A percentile compares a stretch with the other conserved stretches of the same genome.
Conservation (phyloP, 306 rosid genomes). For the Cucurbita argyrosperma region DNA sequence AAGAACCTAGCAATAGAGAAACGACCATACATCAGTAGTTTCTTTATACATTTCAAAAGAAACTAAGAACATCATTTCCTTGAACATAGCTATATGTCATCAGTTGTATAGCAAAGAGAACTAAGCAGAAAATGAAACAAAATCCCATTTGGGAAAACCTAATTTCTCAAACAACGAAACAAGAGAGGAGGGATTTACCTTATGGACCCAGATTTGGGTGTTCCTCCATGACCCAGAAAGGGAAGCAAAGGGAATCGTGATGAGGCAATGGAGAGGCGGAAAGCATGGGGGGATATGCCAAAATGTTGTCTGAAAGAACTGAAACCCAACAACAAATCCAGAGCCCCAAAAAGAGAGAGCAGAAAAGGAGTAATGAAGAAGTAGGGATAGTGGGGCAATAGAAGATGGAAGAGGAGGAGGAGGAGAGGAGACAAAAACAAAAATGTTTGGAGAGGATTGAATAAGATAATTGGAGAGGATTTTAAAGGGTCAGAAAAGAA, state of each 20-base stretch:
- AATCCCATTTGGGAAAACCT: background rate
- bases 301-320: conserved; percentile 20
- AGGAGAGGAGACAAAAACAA: conserved; percentile 24
- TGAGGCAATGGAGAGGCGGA: conserved; percentile 31
- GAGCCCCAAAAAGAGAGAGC: conserved; percentile 28
- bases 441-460: conserved; percentile 12
- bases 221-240: conserved; percentile 43
- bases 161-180: conserved; percentile 21
- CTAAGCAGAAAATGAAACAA: background rate
- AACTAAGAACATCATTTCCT: background rate
- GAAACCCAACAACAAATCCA: conserved; percentile 42
- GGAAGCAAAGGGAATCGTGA: conserved; percentile 28
- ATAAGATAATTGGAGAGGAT: conserved; percentile 10
- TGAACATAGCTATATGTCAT: background rate
- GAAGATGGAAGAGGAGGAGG: conserved; percentile 3
- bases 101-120: background rate
- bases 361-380: conserved; percentile 30
- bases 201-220: conserved; percentile 35
- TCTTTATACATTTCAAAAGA: background rate
- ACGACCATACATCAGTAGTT: background rate
- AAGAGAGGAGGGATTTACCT: conserved; percentile 48
- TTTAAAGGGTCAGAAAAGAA: conserved; percentile 15
- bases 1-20: conserved; percentile 17
- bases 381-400: conserved; percentile 34
- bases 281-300: conserved; percentile 31